Conservation (phyloP, 306 rosid species). For the Corylus avellana region DNA sequence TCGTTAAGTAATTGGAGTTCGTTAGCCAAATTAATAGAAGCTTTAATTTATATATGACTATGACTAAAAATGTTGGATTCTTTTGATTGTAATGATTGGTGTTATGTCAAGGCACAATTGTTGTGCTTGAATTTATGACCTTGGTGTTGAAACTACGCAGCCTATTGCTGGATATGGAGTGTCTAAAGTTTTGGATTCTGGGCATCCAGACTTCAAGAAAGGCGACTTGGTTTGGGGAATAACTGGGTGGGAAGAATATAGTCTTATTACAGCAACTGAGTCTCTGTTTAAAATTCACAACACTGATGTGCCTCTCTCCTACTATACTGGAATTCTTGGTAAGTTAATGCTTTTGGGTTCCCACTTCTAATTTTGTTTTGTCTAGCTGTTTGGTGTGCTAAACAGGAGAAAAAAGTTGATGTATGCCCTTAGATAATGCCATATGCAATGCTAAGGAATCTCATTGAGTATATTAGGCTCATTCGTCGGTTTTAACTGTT, state of each 20-base stretch:
- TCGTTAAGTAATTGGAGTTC: neutral
- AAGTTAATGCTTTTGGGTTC: neutral
- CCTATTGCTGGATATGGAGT: constrained; percentile 48
- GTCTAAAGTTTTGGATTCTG: constrained; percentile 46
- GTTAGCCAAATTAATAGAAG: neutral
- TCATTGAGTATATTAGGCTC: neutral
- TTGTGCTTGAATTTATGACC: neutral
- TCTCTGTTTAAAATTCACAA: constrained; percentile 39
- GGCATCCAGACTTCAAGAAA: constrained; percentile 40
- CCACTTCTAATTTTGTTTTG: neutral
- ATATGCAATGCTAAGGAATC: neutral
- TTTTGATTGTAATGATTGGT: neutral
- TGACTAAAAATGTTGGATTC: neutral
- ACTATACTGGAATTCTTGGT: constrained; percentile 42
- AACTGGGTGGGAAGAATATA: constrained; percentile 60
- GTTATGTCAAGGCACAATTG: neutral
- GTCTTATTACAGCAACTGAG: constrained; percentile 29
- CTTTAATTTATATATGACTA: neutral
- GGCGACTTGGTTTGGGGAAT: constrained; percentile 54
- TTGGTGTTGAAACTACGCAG: constrained; percentile 14
- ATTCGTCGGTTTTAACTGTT: neutral
- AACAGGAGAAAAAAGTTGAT: neutral
- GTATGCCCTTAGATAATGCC: neutral
- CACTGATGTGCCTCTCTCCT: constrained; percentile 49
- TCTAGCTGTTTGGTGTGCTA: neutral